phyloP scores from a whole-genome alignment of 768 basidiomycete species.

The Lactarius akahatsu region DNA sequence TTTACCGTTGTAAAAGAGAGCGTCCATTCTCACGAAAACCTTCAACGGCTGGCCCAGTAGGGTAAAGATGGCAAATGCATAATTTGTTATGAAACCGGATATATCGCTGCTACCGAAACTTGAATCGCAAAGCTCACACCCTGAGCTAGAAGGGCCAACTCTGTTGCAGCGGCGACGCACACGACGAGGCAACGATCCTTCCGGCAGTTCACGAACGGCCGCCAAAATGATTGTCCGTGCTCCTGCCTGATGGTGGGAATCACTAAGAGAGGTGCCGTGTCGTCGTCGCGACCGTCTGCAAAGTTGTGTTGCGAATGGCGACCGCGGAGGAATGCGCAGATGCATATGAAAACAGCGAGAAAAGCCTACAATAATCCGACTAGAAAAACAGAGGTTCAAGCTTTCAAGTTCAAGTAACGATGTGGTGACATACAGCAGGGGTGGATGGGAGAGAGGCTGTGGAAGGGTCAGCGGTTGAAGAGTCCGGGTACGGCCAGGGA shows the following conservation, averaged over 20 bases:
- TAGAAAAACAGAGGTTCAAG: conserved; percentile 27
- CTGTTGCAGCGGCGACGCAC: conserved; percentile 57
- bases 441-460: conserved; percentile 40
- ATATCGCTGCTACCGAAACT: no score
- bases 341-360: conserved; percentile 58
- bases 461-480: conserved; percentile 71
- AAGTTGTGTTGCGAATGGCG: conserved; percentile 74
- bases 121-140: background rate
- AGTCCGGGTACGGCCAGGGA: conserved; percentile 71
- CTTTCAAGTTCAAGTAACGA: no score
- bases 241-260: conserved; percentile 61
- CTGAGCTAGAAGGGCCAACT: conserved; percentile 58
- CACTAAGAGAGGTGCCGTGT: conserved; percentile 35
- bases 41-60: no score
- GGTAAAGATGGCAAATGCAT: no score
- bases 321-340: conserved; percentile 57
- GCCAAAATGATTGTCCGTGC: conserved; percentile 61
- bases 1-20: no score
- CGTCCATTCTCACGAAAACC: no score
- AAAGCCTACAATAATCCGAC: conserved; percentile 63
- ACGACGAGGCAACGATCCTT: conserved; percentile 64
- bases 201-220: conserved; percentile 82
- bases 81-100: no score
- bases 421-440: background rate
- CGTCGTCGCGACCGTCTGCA: conserved; percentile 47